Evolutionary conservation across 768 basidiomycete species (phyloP), one percentile per base, ranked within the genome.

Genomic region (Rhodotorula kratochvilovae): DNA sequence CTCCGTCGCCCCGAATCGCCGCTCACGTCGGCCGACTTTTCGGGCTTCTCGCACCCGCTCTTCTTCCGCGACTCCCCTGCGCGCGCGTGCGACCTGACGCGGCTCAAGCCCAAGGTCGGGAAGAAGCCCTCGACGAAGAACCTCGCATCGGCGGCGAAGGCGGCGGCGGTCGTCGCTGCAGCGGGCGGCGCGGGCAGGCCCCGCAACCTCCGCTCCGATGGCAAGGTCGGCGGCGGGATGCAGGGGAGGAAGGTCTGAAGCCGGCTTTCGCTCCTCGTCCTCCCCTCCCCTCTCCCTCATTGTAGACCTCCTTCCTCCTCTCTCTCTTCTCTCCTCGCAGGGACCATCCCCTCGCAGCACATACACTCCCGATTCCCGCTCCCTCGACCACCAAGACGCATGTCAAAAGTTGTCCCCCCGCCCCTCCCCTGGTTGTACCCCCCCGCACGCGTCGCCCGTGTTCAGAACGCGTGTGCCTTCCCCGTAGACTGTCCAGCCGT

Each of bases 21-120:
- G 2, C 45, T 68, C 33, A 57, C 55, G 39, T 61, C 69, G 0
- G 31, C 57, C 59, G 73, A 70, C 48, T 74, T 53, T 31, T 55
- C 69, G 27, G 73, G 51, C 29, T 74, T 74, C 66, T 25, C 46
- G 13, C 73, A 74, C 48, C 69, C 73, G 12, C 62, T 61, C 63
- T 74, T 74, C 56, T 70, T 43, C 45, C 68, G 73, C 58, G 63
- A 58, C 16, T 1, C 33, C 7, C 46, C 25, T 3, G n/a, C 4
- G 7, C 6, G 23, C 5, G 10, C 39, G 10, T 70, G 69, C 60
- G 63, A 74, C 56, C 48, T 74, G 12, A 3, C 61, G 3, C 29
- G 25, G 31, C 63, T 71, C 65, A 73, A 68, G 65, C 75, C 72
- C 19, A 76, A 73, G 63, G 45, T 51, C 23, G 31, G 45, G 19